Evolutionary conservation across 2,329 filamentous ascomycete genomes (phyloP).

Genomic region (Arthroderma uncinatum): DNA sequence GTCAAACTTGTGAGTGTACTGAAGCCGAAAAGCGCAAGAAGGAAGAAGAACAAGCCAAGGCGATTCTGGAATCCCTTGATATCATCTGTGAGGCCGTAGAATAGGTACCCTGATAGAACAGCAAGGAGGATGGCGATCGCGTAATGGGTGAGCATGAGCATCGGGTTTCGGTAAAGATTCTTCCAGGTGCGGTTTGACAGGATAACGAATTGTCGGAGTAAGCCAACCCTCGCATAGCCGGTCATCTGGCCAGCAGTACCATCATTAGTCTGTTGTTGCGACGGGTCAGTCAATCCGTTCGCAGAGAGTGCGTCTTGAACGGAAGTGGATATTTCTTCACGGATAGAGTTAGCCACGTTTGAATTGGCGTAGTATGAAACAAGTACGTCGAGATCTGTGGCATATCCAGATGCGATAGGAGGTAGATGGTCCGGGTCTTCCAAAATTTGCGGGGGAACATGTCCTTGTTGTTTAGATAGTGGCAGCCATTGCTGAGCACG

Average conservation of each 20-base stretch:
- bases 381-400: slow-evolving; percentile 71
- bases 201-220: slow-evolving; percentile 73
- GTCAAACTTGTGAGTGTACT: slow-evolving; percentile 88
- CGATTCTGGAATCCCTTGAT: slow-evolving; percentile 97
- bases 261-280: slow-evolving; percentile 39
- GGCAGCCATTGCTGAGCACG: slow-evolving; percentile 37
- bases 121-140: slow-evolving; percentile 91
- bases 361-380: slow-evolving; percentile 66
- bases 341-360: slow-evolving; percentile 60
- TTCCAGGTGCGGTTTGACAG: slow-evolving; percentile 87
- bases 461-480: slow-evolving; percentile 44
- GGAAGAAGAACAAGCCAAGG: slow-evolving; percentile 93
- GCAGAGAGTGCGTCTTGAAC: slow-evolving; percentile 53
- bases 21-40: slow-evolving; percentile 91
- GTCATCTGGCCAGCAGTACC: slow-evolving; percentile 52
- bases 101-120: slow-evolving; percentile 87
- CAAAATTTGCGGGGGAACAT: slow-evolving; percentile 48
- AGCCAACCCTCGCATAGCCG: slow-evolving; percentile 71
- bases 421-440: slow-evolving; percentile 58
- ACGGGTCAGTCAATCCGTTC: slow-evolving; percentile 54
- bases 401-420: slow-evolving; percentile 46
- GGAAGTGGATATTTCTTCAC: slow-evolving; percentile 65
- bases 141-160: slow-evolving; percentile 97
- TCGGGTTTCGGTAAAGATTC: slow-evolving; percentile 92
- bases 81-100: slow-evolving; percentile 91